These are phyloP conservation scores for Macaranga tanarius DNA, from an alignment of 441 rosid species.

Conservation along the genomic window DNA sequence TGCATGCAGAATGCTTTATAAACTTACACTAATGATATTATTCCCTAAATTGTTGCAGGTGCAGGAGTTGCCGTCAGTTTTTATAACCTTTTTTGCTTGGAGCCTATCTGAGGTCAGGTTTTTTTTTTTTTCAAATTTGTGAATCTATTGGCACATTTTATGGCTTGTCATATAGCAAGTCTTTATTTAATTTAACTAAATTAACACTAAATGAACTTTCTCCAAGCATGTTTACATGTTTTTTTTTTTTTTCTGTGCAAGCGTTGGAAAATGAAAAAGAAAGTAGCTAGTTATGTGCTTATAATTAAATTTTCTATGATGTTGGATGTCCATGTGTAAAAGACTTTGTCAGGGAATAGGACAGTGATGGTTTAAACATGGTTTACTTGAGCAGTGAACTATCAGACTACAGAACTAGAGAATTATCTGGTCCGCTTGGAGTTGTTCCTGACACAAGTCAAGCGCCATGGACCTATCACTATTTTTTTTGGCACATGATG, in stretches of 20 bases:
- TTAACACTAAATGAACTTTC: not conserved
- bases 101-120: constrained; percentile 62
- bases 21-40: not conserved
- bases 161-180: not conserved
- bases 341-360: not conserved
- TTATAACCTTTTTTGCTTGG: constrained; percentile 76
- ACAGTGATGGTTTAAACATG: not conserved
- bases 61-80: constrained; percentile 60
- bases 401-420: not conserved
- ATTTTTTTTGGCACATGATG: not conserved
- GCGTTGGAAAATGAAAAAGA: not conserved
- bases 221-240: not conserved
- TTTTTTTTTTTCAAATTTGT: constrained; percentile 1
- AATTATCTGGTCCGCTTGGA: not conserved
- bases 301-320: not conserved
- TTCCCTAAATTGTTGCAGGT: constrained; percentile 39
- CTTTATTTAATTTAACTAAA: not conserved
- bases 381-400: not conserved
- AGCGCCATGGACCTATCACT: not conserved
- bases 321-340: not conserved
- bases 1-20: constrained; percentile 3
- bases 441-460: not conserved
- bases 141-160: not conserved
- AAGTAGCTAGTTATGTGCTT: not conserved
- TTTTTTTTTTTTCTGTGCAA: not conserved